Evolutionary conservation across 345 rosid genomes (phyloP), one percentile per base, ranked within the genome.

Genomic region (Populus ilicifolia): DNA sequence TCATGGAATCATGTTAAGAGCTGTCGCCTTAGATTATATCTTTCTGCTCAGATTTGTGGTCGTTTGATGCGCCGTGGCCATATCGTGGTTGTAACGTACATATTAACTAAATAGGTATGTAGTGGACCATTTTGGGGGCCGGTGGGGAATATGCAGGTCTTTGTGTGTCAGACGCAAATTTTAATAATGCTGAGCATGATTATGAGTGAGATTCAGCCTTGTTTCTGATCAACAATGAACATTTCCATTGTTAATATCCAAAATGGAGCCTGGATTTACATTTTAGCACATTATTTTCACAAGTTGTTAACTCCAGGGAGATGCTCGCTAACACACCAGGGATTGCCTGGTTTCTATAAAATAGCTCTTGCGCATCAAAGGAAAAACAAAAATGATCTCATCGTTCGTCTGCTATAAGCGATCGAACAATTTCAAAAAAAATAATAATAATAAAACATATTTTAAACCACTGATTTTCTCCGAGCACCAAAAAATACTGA

Each of bases 41-140:
- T 8, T 71, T 68, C 33, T 18, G 27, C 71, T 41, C 13, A 75
- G 75, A 79, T 84, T 56, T 77, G 69, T 61, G 44, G 76, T 38
- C 64, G n/a, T 25, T 69, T 69, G 78, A 73, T 68, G 70, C 39
- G 65, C 44, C 67, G 62, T 66, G 73, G 56, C 77, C 73, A 36
- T 77, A 39, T 39, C 69, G 61, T 66, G 81, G n/a, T 61, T 83
- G 83, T 79, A 83, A 43, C 46, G 36, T 76, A 67, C 73, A 59
- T 73, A 74, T 71, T 65, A 35, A 63, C 82, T 73, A 68, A 67
- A 44, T 56, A 13, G 52, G 33, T 56, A 67, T 39, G 38, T 68
- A 80, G 75, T 62, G 61, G 13, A 64, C 62, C 72, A 36, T 70
- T 59, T 71, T 43, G 30, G 50, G 67, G 69, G 25, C 75, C 39